Evolutionary conservation across 495 filamentous ascomycete genomes (phyloP).

Genomic region (Lasiosphaeria ovina): DNA sequence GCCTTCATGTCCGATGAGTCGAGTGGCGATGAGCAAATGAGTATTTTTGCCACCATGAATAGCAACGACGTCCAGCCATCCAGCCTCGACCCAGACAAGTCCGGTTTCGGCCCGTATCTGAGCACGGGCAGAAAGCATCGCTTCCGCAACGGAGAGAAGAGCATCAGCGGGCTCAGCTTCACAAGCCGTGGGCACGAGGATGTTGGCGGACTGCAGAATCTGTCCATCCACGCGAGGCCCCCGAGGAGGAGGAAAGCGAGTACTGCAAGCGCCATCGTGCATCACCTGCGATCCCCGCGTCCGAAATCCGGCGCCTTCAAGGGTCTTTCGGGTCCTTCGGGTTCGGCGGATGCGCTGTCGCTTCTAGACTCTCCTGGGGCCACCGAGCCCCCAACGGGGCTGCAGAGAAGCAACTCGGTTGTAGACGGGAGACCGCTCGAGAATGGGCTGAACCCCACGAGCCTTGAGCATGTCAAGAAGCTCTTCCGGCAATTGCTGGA

Average conservation of each 20-base stretch:
- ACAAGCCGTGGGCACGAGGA: slow-evolving; percentile 54
- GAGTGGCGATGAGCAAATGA: slow-evolving; percentile 88
- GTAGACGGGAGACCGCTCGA: slow-evolving; percentile 69
- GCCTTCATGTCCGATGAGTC: slow-evolving; percentile 95
- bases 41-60: slow-evolving; percentile 72
- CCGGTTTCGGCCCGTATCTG: slow-evolving; percentile 52
- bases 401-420: slow-evolving; percentile 83
- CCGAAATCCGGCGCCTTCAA: slow-evolving; percentile 45
- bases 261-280: slow-evolving; percentile 62
- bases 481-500: slow-evolving; percentile 79
- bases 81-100: slow-evolving; percentile 47
- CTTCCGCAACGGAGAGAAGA: slow-evolving; percentile 70
- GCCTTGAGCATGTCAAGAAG: slow-evolving; percentile 80
- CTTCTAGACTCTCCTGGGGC: slow-evolving; percentile 30
- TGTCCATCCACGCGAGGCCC: slow-evolving; percentile 57
- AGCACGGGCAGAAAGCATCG: slow-evolving; percentile 70
- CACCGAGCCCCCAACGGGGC: slow-evolving; percentile 48
- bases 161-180: slow-evolving; percentile 58
- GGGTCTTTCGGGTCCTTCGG: slow-evolving; percentile 37
- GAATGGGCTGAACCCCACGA: slow-evolving; percentile 80
- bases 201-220: slow-evolving; percentile 21
- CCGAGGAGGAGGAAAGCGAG: slow-evolving; percentile 74
- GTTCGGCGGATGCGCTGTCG: slow-evolving; percentile 42
- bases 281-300: slow-evolving; percentile 67
- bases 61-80: slow-evolving; percentile 41